Evolutionary conservation across 257 asterid genomes (phyloP), one percentile per base, ranked within the genome.

Genomic region (Petrea volubilis): DNA sequence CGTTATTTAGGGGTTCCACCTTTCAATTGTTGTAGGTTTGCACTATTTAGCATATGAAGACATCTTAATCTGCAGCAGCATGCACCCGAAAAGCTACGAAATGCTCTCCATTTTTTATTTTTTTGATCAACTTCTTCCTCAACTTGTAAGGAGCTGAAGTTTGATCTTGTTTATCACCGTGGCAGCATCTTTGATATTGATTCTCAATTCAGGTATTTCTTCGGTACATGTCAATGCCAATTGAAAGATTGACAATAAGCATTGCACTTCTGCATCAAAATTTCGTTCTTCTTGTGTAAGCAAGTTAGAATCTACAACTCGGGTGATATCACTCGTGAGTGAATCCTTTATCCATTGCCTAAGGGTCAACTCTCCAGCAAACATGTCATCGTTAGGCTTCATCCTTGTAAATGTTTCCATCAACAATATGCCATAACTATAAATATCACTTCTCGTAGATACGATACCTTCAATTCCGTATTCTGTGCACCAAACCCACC

Each of bases 381-480:
- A 80, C 72, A 70, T 52, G 9, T 51, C 86, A 21, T 82, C 75
- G 0, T 72, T 78, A 13, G 88, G 85, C 28, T 72, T 80, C 66
- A 41, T 78, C 60, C 79, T 62, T 0, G 84, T 78, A 41, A 82
- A 78, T 11, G 69, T 74, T 67, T 80, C 86, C 82, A 85, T 71
- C 70, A 82, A 24, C 63, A 78, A 56, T 67, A 80, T 43, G 1
- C 87, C 84, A 4, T 33, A 79, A 56, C 90, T 80, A 44, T 80
- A 83, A 68, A 74, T n/a, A 51, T 83, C 88, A 4, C 84, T 57
- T 27, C 70, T 69, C 2, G 79, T 74, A 4, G 85, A 82, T 5
- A 77, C 75, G 0, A 82, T 3, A 2, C 90, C 90, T 65, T 77
- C 85, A 44, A 51, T 55, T 67, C 90, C 90, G 33, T 82, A 85